A percentile compares a stretch with the other conserved stretches of the same genome.
Conservation (phyloP, 2,329 filamentous ascomycete genomes). For the Thielaviopsis punctulata region DNA sequence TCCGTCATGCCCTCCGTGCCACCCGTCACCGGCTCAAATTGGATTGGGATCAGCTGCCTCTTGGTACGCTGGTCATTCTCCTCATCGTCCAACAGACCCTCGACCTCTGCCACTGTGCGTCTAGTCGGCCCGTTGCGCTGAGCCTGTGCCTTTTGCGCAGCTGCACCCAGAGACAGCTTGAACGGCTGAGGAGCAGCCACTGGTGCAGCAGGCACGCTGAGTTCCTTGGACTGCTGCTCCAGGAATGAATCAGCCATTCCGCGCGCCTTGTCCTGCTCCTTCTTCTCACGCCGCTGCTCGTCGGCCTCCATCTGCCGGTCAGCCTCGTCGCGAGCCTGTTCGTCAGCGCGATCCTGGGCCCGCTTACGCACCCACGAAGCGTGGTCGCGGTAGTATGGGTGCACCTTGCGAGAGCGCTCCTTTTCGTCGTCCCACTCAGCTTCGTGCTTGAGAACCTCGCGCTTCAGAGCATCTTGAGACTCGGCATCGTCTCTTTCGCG, state of each 20-base stretch:
- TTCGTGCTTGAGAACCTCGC: conserved; percentile 46
- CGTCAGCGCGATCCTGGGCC: conserved; percentile 51
- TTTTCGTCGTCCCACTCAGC: conserved; percentile 76
- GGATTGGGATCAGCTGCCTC: conserved; percentile 65
- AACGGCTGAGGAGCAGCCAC: conserved; percentile 52
- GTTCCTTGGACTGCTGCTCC: conserved; percentile 63
- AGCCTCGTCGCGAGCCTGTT: conserved; percentile 61
- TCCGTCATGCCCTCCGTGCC: conserved; percentile 52
- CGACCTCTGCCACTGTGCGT: conserved; percentile 81
- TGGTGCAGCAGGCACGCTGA: conserved; percentile 22
- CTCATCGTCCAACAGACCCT: conserved; percentile 87
- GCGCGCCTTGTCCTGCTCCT: conserved; percentile 59
- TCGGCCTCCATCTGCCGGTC: conserved; percentile 66
- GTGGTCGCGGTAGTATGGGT: conserved; percentile 77
- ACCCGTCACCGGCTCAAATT: conserved; percentile 50
- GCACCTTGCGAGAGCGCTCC: conserved; percentile 54
- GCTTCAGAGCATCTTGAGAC: conserved; percentile 46
- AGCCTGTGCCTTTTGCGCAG: conserved; percentile 54
- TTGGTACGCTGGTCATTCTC: conserved; percentile 59
- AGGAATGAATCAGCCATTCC: conserved; percentile 86
- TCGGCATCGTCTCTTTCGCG: conserved; percentile 61
- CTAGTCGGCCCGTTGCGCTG: conserved; percentile 40
- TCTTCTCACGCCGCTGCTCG: conserved; percentile 51
- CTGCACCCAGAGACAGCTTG: conserved; percentile 82
- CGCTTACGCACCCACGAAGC: conserved; percentile 74